Evolutionary conservation across 305 asterid genomes (phyloP).

Genomic region (Fraxinus xanthoxyloides): DNA sequence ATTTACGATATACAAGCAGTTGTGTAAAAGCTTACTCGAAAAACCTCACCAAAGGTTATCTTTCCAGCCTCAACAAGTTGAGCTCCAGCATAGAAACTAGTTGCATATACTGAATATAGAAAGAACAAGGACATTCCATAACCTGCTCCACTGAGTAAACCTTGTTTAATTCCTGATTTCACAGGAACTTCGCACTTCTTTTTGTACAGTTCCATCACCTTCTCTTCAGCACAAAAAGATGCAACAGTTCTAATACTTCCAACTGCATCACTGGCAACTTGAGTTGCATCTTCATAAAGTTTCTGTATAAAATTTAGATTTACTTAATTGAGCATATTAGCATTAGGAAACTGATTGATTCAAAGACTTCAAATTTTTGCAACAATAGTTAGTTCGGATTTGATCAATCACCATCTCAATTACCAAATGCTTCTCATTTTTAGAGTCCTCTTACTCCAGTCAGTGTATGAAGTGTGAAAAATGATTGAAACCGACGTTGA

Average conservation of each 20-base stretch:
- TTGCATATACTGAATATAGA: constrained; percentile 47
- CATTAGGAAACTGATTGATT: not conserved
- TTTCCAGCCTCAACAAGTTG: constrained; percentile 46
- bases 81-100: constrained; percentile 72
- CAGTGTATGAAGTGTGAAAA: not conserved
- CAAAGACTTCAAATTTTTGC: not conserved
- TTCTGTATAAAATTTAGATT: constrained; percentile 34
- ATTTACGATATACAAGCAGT: not conserved
- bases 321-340: not conserved
- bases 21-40: constrained; percentile 40
- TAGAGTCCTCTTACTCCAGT: not conserved
- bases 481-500: not conserved
- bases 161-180: constrained; percentile 41
- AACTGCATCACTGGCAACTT: constrained; percentile 61
- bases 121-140: constrained; percentile 57
- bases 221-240: constrained; percentile 67
- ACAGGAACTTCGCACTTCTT: constrained; percentile 51
- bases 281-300: constrained; percentile 60
- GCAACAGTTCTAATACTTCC: constrained; percentile 70
- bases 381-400: not conserved
- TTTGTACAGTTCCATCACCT: constrained; percentile 43
- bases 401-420: not conserved
- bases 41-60: constrained; percentile 55
- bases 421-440: not conserved
- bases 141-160: constrained; percentile 48